Percentiles rank a stretch among this genome's conserved stretches.
These are phyloP conservation scores for Rutstroemia sydowiana DNA, from an alignment of 2,329 filamentous ascomycete genomes.

Conservation along the genomic window DNA sequence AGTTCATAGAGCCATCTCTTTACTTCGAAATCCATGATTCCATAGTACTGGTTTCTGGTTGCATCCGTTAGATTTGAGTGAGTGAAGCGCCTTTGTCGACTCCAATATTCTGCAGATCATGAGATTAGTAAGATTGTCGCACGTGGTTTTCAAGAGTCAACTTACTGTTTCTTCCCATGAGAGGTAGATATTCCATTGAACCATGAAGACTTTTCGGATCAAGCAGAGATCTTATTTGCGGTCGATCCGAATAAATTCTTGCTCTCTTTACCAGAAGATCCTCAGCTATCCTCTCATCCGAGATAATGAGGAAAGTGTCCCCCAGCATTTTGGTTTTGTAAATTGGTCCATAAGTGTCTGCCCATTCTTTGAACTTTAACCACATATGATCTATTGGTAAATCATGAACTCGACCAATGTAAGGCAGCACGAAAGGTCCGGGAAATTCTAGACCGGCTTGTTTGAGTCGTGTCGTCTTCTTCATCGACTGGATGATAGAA, in stretches of 20 bases:
- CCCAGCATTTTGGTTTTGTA: conserved; percentile 38
- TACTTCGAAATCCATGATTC: not conserved
- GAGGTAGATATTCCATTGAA: not conserved
- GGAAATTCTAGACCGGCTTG: not conserved
- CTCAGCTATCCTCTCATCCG: conserved; percentile 35
- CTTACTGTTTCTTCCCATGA: not conserved
- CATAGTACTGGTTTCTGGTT: not conserved
- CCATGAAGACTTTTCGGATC: conserved; percentile 24
- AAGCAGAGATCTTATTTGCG: conserved; percentile 19
- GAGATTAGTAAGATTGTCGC: not conserved
- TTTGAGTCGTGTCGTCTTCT: not conserved
- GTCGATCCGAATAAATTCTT: conserved; percentile 32
- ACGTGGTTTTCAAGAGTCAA: not conserved
- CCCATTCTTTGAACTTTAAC: conserved; percentile 35
- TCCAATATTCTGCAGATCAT: not conserved
- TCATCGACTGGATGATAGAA: not conserved
- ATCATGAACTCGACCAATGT: not conserved
- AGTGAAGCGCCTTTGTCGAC: not conserved
- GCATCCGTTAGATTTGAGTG: not conserved
- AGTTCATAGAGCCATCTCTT: not conserved
- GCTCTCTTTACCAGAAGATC: conserved; percentile 36
- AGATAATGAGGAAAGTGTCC: conserved; percentile 31
- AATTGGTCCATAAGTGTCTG: conserved; percentile 33
- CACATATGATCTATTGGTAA: conserved; percentile 19
- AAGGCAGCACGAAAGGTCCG: not conserved